Percentiles rank a stretch among this genome's conserved stretches.
phyloP scores from a whole-genome alignment of 345 rosid species.

The Triadica sebifera region DNA sequence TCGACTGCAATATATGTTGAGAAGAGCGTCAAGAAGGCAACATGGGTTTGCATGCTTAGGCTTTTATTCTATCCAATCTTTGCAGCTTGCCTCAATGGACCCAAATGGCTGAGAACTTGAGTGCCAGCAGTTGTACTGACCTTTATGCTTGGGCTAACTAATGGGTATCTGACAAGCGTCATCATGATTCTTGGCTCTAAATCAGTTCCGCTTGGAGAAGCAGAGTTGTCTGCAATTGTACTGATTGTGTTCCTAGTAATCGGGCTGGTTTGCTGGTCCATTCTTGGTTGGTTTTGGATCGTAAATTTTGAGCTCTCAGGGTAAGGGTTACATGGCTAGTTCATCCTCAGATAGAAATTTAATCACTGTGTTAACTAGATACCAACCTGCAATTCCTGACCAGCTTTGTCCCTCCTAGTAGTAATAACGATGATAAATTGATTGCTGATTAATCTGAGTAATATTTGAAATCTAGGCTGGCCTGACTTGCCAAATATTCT shows the following conservation, averaged over 20 bases:
- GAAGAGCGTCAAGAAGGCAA: conserved; percentile 51
- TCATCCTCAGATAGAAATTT: conserved; percentile 8
- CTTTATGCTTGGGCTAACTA: conserved; percentile 68
- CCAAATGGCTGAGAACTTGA: conserved; percentile 74
- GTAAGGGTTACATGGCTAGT: background rate
- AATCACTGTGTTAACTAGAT: background rate
- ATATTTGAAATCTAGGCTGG: background rate
- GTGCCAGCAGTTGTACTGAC: conserved; percentile 59
- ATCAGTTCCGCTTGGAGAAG: conserved; percentile 60
- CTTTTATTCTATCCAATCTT: conserved; percentile 72
- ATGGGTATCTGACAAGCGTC: conserved; percentile 84
- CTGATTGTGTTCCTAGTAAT: conserved; percentile 70
- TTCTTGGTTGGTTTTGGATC: conserved; percentile 87
- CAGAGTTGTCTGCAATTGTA: conserved; percentile 74
- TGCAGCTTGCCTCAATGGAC: conserved; percentile 73
- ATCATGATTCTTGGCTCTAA: conserved; percentile 81
- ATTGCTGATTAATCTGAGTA: background rate
- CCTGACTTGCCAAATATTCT: background rate
- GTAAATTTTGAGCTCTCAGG: conserved; percentile 15
- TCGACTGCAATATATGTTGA: conserved; percentile 56
- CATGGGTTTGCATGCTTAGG: conserved; percentile 65
- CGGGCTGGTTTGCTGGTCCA: conserved; percentile 73
- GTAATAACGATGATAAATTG: background rate
- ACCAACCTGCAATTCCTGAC: background rate
- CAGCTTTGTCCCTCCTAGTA: background rate